Conservation (phyloP, 495 filamentous ascomycete species). For the Tetracladium marchalianum region DNA sequence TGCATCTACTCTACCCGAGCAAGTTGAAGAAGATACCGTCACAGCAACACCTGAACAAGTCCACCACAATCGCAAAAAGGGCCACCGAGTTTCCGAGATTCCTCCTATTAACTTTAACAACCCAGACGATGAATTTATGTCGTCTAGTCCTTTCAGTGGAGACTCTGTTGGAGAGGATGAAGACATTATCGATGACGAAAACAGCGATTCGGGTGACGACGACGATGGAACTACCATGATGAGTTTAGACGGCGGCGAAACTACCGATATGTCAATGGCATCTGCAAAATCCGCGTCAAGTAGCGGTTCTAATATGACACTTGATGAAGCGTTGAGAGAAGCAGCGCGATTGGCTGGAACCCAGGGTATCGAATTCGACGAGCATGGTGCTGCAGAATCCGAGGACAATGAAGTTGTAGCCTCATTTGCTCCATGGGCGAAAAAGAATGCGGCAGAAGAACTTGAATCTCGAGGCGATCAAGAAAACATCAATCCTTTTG, state of each 20-base stretch:
- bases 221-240: conserved; percentile 65
- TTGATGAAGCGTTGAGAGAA: conserved; percentile 69
- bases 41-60: conserved; percentile 59
- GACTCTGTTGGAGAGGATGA: conserved; percentile 54
- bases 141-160: conserved; percentile 72
- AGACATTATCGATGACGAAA: conserved; percentile 38
- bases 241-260: conserved; percentile 59
- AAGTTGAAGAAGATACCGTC: conserved; percentile 46
- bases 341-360: conserved; percentile 67
- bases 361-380: conserved; percentile 47
- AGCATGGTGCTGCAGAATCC: conserved; percentile 45
- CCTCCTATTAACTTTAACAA: conserved; percentile 51
- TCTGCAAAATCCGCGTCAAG: conserved; percentile 50
- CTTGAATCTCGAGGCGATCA: conserved; percentile 39
- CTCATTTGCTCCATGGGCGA: conserved; percentile 60
- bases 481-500: conserved; percentile 50
- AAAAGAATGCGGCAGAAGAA: conserved; percentile 27
- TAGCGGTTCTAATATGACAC: conserved; percentile 51
- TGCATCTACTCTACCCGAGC: conserved; percentile 56
- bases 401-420: conserved; percentile 74
- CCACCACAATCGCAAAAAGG: conserved; percentile 55
- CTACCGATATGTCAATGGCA: conserved; percentile 53
- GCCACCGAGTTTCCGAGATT: conserved; percentile 54
- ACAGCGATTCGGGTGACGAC: conserved; percentile 40
- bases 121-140: conserved; percentile 53